phyloP scores from a whole-genome alignment of 352 stramenopile species.

The Phytophthora tentaculata region DNA sequence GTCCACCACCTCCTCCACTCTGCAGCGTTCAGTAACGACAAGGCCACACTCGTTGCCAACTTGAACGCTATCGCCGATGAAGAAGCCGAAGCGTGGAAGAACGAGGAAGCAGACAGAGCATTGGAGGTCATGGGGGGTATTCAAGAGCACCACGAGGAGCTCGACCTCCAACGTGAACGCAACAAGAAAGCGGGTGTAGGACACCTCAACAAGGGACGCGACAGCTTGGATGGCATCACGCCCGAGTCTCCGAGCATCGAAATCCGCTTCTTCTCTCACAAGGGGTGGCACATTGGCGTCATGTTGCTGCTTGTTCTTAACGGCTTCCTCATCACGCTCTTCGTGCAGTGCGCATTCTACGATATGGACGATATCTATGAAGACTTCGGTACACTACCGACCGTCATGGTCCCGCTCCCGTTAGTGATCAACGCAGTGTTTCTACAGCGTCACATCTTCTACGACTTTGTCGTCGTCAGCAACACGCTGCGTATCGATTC shows the following conservation, averaged over 20 bases:
- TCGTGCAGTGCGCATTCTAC: constrained; percentile 66
- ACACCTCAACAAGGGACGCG: not conserved
- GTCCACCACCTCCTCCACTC: constrained; percentile 23
- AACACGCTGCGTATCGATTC: constrained; percentile 60
- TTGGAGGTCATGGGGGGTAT: constrained; percentile 31
- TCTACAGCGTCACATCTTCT: constrained; percentile 62
- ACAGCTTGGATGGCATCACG: constrained; percentile 20
- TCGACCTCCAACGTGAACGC: constrained; percentile 24
- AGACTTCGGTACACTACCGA: constrained; percentile 39
- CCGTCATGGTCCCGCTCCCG: constrained; percentile 45
- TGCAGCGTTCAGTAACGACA: constrained; percentile 26
- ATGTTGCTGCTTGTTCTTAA: constrained; percentile 72
- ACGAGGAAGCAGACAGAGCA: constrained; percentile 32
- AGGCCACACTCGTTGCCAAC: constrained; percentile 25
- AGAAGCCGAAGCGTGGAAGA: constrained; percentile 27
- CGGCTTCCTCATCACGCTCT: constrained; percentile 62
- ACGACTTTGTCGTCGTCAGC: constrained; percentile 64
- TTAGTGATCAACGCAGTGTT: constrained; percentile 55
- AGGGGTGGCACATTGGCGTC: constrained; percentile 65
- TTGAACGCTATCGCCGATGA: constrained; percentile 25
- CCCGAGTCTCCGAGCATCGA: constrained; percentile 21
- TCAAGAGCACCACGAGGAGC: constrained; percentile 36
- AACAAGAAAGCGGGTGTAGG: constrained; percentile 9
- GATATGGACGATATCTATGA: constrained; percentile 39
- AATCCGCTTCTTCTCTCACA: constrained; percentile 63